Base-by-base conservation (phyloP, 2,329 filamentous ascomycete species). In the Podosphaera xanthii region DNA sequence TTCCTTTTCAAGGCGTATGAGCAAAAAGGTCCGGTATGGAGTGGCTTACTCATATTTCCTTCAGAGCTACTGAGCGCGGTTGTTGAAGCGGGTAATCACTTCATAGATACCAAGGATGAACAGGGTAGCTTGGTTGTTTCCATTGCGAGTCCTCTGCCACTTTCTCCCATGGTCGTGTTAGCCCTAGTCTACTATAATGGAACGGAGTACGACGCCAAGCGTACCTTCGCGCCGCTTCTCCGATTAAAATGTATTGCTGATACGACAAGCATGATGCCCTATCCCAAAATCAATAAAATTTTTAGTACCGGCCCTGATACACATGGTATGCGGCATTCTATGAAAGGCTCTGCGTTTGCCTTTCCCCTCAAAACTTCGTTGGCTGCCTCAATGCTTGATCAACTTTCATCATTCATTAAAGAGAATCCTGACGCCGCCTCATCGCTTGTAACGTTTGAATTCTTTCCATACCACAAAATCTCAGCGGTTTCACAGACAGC, bases 311-410 rank as follows among this genome's bases (percentile, higher is more conserved):
- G 63, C 4, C 59, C 60, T 1, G 61, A 64, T 0, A 62, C 61
- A 14, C 69, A 67, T 55, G 73, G 72, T 0, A 71, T 70, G 5
- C 65, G 71, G 40, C 71, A 70, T 61, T 66, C 65, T 12, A 71
- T 72, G 60, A 69, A 69, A 58, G 70, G 70, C 14, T 68, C 67
- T 0, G 68, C 67, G 1, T 70, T 70, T 61, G 68, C 68, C 34
- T 50, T 68, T 2, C 71, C 71, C 0, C 59, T 72, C 0, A 59
- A 63, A 30, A 35, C 63, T 0, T 49, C 33, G 0, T 67, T 70
- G 33, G 67, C 69, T 3, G 56, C 63, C 38, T 52, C 59, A 4
- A 57, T 70, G 14, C 62, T 68, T 31, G 60, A 64, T 0, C 66
- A 70, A 14, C 69, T 69, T 35, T 59, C 61, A 5, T 62, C 60